These are phyloP conservation scores for Macrophomina pseudophaseolina DNA, from an alignment of 2,329 filamentous ascomycete species.

Conservation along the genomic window DNA sequence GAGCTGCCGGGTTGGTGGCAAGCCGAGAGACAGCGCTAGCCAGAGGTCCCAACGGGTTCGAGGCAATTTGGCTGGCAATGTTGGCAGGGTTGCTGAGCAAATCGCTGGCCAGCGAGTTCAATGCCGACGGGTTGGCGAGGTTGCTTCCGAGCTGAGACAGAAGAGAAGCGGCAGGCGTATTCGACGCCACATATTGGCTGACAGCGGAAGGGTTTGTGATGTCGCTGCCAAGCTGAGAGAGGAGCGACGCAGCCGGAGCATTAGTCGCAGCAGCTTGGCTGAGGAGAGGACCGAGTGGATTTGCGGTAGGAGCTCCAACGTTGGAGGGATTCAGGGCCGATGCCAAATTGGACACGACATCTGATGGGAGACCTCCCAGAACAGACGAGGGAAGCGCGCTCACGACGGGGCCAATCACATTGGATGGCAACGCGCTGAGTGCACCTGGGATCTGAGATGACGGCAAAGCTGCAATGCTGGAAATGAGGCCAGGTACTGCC, in stretches of 20 bases:
- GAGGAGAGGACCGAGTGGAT: not conserved
- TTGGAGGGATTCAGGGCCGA: not conserved
- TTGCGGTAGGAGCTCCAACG: not conserved
- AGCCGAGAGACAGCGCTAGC: not conserved
- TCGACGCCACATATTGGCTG: not conserved
- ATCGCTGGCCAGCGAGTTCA: not conserved
- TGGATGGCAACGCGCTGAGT: not conserved
- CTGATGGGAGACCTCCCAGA: not conserved
- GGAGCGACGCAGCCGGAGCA: not conserved
- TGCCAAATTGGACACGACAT: not conserved
- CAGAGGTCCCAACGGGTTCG: not conserved
- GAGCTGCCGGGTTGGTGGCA: not conserved
- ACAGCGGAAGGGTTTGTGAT: not conserved
- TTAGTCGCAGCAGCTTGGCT: not conserved
- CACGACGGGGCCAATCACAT: not conserved
- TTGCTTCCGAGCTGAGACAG: not conserved
- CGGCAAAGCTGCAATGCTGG: constrained; percentile 3
- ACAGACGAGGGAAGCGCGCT: not conserved
- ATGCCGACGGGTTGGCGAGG: not conserved
- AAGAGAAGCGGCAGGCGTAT: not conserved
- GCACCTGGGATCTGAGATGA: not conserved
- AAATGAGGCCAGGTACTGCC: not conserved
- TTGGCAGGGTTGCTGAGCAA: not conserved
- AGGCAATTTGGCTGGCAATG: not conserved
- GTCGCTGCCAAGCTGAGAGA: not conserved